Percentiles rank a stretch among this genome's conserved stretches.
phyloP scores from a whole-genome alignment of 1,284 basidiomycete genomes.

The Marasmius tenuissimus region DNA sequence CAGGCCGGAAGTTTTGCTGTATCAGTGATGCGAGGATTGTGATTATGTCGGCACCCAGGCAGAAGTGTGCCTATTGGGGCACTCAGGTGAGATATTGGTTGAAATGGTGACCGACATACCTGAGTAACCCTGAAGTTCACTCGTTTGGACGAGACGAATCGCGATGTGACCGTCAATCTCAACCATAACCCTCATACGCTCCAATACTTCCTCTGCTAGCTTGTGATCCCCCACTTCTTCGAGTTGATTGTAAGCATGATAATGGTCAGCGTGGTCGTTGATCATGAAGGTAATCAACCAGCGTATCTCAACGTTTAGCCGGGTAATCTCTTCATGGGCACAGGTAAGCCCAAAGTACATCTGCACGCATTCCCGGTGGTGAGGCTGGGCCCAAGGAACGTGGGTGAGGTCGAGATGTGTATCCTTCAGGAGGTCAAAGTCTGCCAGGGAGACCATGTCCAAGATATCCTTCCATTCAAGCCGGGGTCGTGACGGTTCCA shows the following conservation, averaged over 20 bases:
- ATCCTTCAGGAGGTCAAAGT: neutral
- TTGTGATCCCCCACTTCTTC: neutral
- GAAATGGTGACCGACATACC: neutral
- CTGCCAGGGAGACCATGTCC: neutral
- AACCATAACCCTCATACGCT: neutral
- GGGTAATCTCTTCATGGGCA: neutral
- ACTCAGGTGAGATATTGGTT: too few relatives aligned
- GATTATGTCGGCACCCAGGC: too few relatives aligned
- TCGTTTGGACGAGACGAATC: neutral
- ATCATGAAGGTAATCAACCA: neutral
- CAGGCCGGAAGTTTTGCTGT: too few relatives aligned
- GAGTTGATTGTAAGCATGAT: neutral
- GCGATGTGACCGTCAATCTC: neutral
- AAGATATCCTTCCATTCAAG: neutral
- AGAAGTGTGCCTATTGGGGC: too few relatives aligned
- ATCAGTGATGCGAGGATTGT: too few relatives aligned
- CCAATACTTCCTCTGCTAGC: neutral
- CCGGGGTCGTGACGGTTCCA: neutral
- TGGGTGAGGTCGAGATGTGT: neutral
- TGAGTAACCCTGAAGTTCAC: neutral
- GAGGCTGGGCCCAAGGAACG: neutral
- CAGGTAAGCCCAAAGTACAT: neutral
- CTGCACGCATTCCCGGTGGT: neutral
- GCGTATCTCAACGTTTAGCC: neutral
- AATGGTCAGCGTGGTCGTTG: neutral